Evolutionary conservation across 1,284 basidiomycete species (phyloP).

Genomic region (Apiotrichum laibachii): DNA sequence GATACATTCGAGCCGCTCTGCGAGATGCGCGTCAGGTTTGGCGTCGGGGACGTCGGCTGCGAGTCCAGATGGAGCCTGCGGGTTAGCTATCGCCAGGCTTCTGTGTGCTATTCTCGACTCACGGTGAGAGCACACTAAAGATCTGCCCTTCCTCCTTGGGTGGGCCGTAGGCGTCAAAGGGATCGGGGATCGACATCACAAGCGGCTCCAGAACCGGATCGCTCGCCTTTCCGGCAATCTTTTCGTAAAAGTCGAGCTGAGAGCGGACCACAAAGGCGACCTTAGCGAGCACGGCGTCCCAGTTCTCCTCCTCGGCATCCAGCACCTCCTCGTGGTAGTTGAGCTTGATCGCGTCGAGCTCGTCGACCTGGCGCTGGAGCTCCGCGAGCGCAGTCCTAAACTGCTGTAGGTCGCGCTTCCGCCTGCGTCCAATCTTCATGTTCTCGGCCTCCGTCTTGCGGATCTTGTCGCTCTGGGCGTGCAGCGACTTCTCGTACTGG

Average conservation of each 20-base stretch:
- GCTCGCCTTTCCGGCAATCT: slow-evolving; percentile 65
- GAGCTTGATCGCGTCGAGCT: slow-evolving; percentile 48
- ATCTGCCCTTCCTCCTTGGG: slow-evolving; percentile 84
- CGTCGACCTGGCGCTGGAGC: slow-evolving; percentile 75
- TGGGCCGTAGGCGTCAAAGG: slow-evolving; percentile 87
- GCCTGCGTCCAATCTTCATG: slow-evolving; percentile 64
- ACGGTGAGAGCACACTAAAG: slow-evolving; percentile 82
- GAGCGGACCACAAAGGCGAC: slow-evolving; percentile 54
- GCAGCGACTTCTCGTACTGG: slow-evolving; percentile 71
- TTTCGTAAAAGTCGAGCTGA: slow-evolving; percentile 52
- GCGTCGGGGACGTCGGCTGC: slow-evolving; percentile 34
- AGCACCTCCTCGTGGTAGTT: slow-evolving; percentile 67
- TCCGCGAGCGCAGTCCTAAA: slow-evolving; percentile 79
- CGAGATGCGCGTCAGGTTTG: slow-evolving; percentile 33
- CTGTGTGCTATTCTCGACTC: too few species aligned
- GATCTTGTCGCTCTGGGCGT: slow-evolving; percentile 79
- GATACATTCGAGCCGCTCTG: slow-evolving; percentile 23
- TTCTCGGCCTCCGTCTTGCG: slow-evolving; percentile 84
- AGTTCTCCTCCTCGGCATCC: slow-evolving; percentile 85
- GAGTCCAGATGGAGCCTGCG: slow-evolving; percentile 32
- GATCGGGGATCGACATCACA: slow-evolving; percentile 83
- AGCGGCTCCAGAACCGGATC: slow-evolving; percentile 89
- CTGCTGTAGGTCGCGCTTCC: slow-evolving; percentile 78
- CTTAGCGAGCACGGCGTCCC: slow-evolving; percentile 83
- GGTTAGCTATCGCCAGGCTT: slow-evolving; percentile 5